phyloP scores from a whole-genome alignment of 2,329 filamentous ascomycete genomes.

The Zalaria obscura region DNA sequence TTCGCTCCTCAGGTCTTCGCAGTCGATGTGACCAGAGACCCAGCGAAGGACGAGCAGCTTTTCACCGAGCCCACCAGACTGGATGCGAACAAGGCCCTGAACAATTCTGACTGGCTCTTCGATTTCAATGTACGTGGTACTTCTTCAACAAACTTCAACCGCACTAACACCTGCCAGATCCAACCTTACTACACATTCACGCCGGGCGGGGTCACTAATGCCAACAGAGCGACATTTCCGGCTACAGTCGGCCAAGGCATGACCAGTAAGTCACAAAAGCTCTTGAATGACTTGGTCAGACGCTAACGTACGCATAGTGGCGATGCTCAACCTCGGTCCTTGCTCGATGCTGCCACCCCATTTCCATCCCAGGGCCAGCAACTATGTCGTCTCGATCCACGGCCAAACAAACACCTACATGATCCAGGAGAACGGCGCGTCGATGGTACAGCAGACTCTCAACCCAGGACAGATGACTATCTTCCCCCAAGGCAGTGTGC shows the following conservation, averaged over 20 bases:
- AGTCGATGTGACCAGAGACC: constrained; percentile 25
- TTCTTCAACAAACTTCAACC: not conserved
- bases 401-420: constrained; percentile 39
- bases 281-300: constrained; percentile 10
- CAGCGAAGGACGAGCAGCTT: constrained; percentile 24
- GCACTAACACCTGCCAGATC: constrained; percentile 5
- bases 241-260: constrained; percentile 32
- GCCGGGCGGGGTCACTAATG: constrained; percentile 36
- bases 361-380: constrained; percentile 35
- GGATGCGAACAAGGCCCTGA: constrained; percentile 24
- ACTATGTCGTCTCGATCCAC: constrained; percentile 32
- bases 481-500: constrained; percentile 33
- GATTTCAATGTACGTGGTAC: constrained; percentile 24
- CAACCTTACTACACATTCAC: constrained; percentile 26
- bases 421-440: constrained; percentile 37
- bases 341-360: constrained; percentile 39
- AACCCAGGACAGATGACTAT: constrained; percentile 34
- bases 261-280: constrained; percentile 23
- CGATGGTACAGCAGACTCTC: constrained; percentile 25
- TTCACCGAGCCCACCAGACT: constrained; percentile 29
- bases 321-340: constrained; percentile 30
- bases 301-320: constrained; percentile 10
- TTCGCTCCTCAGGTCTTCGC: constrained; percentile 13
- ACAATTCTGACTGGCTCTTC: constrained; percentile 32
- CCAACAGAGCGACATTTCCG: constrained; percentile 38